phyloP scores from a whole-genome alignment of 345 rosid genomes.

The Carallia pectinifolia region DNA sequence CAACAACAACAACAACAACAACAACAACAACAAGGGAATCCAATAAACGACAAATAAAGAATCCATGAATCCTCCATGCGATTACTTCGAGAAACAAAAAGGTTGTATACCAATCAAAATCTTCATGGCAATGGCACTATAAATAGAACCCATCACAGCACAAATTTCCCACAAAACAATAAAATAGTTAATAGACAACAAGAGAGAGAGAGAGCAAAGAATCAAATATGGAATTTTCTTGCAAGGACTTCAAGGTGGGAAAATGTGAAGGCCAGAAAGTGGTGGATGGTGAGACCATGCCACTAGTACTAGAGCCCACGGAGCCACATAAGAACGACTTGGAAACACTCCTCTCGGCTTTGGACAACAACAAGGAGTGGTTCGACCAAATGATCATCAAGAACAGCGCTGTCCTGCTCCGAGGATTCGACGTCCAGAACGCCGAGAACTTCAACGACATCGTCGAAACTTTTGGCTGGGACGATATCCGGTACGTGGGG shows the following conservation, averaged over 20 bases:
- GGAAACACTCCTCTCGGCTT: constrained; percentile 33
- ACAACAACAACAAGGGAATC: neutral
- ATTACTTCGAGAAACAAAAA: neutral
- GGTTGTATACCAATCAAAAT: no score
- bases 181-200: no score
- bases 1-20: no score
- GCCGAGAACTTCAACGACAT: constrained; percentile 57
- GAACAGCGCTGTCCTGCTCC: constrained; percentile 56
- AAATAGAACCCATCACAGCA: no score
- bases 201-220: no score
- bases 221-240: neutral
- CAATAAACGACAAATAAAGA: neutral
- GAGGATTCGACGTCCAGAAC: constrained; percentile 50
- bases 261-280: constrained; percentile 58
- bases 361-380: constrained; percentile 50
- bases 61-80: neutral
- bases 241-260: constrained; percentile 54
- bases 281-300: constrained; percentile 62
- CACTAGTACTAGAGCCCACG: constrained; percentile 45
- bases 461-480: constrained; percentile 28
- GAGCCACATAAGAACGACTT: constrained; percentile 24
- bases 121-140: no score
- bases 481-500: constrained; percentile 40
- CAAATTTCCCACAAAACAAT: no score
- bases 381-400: constrained; percentile 57